Base-by-base conservation (phyloP, 148 eudicot species). In the Rhododendron henanense region DNA sequence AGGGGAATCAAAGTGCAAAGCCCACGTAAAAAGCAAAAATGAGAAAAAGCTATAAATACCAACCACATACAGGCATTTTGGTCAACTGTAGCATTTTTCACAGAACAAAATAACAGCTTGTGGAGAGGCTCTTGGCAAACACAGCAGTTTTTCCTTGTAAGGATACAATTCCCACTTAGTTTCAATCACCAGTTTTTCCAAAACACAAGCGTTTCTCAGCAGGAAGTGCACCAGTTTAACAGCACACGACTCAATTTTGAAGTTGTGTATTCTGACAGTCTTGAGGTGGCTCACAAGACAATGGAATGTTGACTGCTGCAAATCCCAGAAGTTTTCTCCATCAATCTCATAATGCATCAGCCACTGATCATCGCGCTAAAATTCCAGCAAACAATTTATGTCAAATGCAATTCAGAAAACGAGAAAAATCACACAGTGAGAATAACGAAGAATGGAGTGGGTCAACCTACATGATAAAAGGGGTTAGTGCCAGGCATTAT, bases 171-270 rank as follows among this genome's bases (percentile, higher is more conserved):
- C 2, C 14, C 11, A 10, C 4, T 71, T 16, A 6, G 61, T 35
- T 3, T 31, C 18, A 21, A 83, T 71, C 16, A 83, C 59, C 1
- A 83, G 10, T 5, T 28, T 83, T 28, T 83, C 85, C 1, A 83
- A 25, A 48, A 69, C 44, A 1, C 10, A 9, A 1, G 79, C 25
- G 11, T 53, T 11, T 14, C 28, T n/a, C 31, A 83, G 31, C 37
- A 71, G 85, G 31, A 83, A 83, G 44, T 69, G 47, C 85, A 71
- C 85, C 1, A 69, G 78, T 73, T 83, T 18, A 67, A 67, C 71
- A 11, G 41, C 41, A 45, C 25, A 41, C 19, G 18, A 21, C n/a
- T 83, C 37, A n/a, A 13, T 10, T 80, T 10, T 31, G 39, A 53
- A 67, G 16, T 61, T 76, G 44, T 11, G 50, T 10, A 67, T 61